Conservation (phyloP, 352 stramenopile species). For the Phytophthora capsici region DNA sequence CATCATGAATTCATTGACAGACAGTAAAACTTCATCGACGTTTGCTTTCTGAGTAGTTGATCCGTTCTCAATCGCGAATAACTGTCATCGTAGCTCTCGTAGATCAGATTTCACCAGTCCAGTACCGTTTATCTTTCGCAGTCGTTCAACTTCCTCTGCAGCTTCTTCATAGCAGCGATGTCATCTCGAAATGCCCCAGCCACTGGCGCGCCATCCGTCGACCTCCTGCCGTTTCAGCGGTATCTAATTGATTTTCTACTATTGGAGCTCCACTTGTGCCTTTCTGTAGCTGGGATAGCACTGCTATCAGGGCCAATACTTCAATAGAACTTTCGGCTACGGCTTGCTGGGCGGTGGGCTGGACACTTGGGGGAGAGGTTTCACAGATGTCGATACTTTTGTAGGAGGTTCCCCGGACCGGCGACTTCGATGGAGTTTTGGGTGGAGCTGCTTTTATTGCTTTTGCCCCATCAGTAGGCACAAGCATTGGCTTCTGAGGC, state of each 20-base stretch:
- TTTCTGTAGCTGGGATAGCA: neutral
- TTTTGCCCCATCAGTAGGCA: constrained; percentile 7
- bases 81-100: constrained; percentile 90
- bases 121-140: constrained; percentile 57
- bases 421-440: constrained; percentile 20
- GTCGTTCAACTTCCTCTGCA: constrained; percentile 36
- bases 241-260: constrained; percentile 8
- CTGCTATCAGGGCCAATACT: neutral
- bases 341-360: neutral
- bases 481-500: constrained; percentile 14
- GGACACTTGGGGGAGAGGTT: constrained; percentile 1
- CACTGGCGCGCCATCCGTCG: neutral
- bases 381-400: constrained; percentile 22
- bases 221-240: neutral
- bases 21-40: constrained; percentile 89
- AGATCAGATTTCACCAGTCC: constrained; percentile 81
- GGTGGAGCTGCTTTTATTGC: constrained; percentile 9
- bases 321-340: neutral
- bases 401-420: constrained; percentile 8
- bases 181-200: constrained; percentile 3
- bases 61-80: constrained; percentile 80
- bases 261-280: neutral
- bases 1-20: constrained; percentile 92
- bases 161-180: constrained; percentile 7
- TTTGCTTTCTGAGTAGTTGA: constrained; percentile 74